Base-by-base conservation (phyloP, 768 basidiomycete genomes). In the Clitopilus passeckerianus region DNA sequence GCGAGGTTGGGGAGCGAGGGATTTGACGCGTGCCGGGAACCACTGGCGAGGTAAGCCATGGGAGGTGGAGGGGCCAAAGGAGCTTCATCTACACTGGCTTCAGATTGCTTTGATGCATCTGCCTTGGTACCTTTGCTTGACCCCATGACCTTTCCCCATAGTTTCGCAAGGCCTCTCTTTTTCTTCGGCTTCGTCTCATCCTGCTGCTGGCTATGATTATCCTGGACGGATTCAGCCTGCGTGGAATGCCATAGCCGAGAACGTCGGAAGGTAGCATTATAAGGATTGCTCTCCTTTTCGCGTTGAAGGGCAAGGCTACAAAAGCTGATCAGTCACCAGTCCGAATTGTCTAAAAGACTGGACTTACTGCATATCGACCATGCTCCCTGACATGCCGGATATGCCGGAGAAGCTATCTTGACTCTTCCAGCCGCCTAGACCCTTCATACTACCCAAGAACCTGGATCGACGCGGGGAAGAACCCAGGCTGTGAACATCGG, bases 291-390 rank as follows among this genome's bases (percentile, higher is more conserved):
- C 37, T 54, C 65, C 0, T 70, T 63, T 54, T 92, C 91, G 34
- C 85, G 85, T 61, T 92, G 89, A 44, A 93, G 77, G 55, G 90
- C 91, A 66, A 93, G 80, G 67, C 91, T 93, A 64, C 9, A 53
- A 61, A 61, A 30, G 27, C 33, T 22, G 56, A 57, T 50, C 52
- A 59, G 35, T 30, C 60, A 60, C 59, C n/a, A 58, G 56, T n/a
- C 63, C 55, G 50, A 22, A 60, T 55, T 41, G 46, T 56, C 22
- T 46, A 30, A 23, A 52, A 56, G 14, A 58, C 55, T 46, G 16
- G 53, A 86, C 90, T 63, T 74, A 93, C 91, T 94, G 92, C 92
- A 94, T 93, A 70, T 93, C 90, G 63, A 93, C 74, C 90, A 94
- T 92, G 66, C 92, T 94, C 57, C 92, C 92, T 2, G 89, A 88